Base-by-base conservation (phyloP, 2,329 filamentous ascomycete genomes). In the Proliferodiscus dingleyae region DNA sequence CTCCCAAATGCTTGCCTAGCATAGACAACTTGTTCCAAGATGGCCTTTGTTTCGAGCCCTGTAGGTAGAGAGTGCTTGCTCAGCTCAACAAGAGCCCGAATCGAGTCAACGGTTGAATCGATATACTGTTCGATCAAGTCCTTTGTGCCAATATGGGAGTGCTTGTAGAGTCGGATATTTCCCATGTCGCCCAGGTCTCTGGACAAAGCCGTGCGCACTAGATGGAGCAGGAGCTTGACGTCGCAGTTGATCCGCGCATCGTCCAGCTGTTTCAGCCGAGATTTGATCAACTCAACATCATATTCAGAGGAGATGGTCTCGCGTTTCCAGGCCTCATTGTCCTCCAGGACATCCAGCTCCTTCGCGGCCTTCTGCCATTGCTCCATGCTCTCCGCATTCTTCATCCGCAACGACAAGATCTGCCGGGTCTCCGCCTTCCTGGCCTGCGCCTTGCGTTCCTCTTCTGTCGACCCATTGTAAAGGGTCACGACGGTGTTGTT, bases 161-260 rank as follows among this genome's bases (percentile, higher is more conserved):
- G 87, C 45, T 83, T 83, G 68, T 96, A 96, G 2, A 96, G 73
- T 42, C 82, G 77, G 33, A 85, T 75, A 59, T 89, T 86, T 50
- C 87, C 88, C 85, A 96, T 95, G 41, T 85, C 86, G 6, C 88
- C 90, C 8, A 95, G 70, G 57, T 90, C 83, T 36, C 90, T 82
- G 30, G 84, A 88, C 39, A 96, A 68, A 2, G 86, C 76, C 1
- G 89, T 95, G 22, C 90, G 81, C 29, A 95, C 74, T 29, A 93
- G 73, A 60, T 89, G 83, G 60, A 93, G 74, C 84, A 95, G 93
- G 45, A 75, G 74, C 50, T 75, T 77, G 44, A 89, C 75, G 64
- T 96, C 87, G 54, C 81, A 80, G 52, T 75, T 82, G 9, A 74
- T 71, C 4, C 86, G 78, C 13, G 89, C 89, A 9, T 84, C 75